Evolutionary conservation across 2,329 filamentous ascomycete species (phyloP), one percentile per base, ranked within the genome.

Genomic region (Fusarium transvaalense): DNA sequence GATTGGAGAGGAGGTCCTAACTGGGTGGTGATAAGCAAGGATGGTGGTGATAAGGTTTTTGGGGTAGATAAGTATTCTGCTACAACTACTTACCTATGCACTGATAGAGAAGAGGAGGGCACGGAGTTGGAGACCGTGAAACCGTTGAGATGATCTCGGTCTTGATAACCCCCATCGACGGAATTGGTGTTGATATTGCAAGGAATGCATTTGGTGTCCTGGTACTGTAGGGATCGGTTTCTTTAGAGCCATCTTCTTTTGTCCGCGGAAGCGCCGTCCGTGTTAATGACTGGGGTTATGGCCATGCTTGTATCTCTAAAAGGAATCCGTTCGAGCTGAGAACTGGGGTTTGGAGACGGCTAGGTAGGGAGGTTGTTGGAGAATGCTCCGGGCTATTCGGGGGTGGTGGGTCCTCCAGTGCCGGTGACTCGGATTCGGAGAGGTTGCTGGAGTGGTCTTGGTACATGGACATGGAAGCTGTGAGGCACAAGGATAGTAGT

Each of bases 41-140:
- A 50, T 66, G 48, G 47, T 17, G 17, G n/a, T 60, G 62, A 65
- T 65, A 62, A 62, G 59, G 43, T 52, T 56, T 61, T 61, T 37
- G 29, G 62, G 39, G 38, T 66, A 42, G 56, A 66, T 66, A 62
- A 38, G 56, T 56, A 19, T 37, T 23, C 13, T 46, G 29, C 31
- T 27, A 39, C 46, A 27, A 37, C 27, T 23, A 43, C 29, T 51
- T 23, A 43, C 29, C 46, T 37, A 23, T 45, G 54, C 48, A 47
- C 53, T 64, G 61, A 53, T 64, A 60, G 31, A 45, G 35, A 38
- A n/a, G 29, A 48, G 27, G 15, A 23, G 10, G 14, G 23, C 46
- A 53, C 51, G 63, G 64, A 46, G 57, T 39, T 25, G 29, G 32
- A 47, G 50, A 34, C 61, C 61, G 61, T 39, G 53, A 64, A 60